These are phyloP conservation scores for Aspergillus funiculosus DNA, from an alignment of 495 filamentous ascomycete genomes.

Conservation along the genomic window DNA sequence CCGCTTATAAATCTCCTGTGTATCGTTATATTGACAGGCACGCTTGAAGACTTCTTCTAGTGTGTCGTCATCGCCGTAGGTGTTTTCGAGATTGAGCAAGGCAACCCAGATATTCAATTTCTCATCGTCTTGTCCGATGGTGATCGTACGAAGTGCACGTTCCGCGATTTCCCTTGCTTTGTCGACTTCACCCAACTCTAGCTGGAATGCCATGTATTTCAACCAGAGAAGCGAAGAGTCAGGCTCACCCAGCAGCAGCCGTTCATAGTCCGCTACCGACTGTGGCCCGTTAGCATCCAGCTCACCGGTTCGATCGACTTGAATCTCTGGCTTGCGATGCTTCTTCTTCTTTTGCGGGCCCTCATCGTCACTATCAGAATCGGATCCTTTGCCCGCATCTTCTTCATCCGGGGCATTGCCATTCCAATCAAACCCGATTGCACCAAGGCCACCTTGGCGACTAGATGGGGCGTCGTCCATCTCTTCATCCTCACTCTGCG, in stretches of 20 bases:
- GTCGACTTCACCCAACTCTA: slow-evolving; percentile 78
- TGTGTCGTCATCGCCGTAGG: slow-evolving; percentile 80
- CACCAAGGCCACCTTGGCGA: slow-evolving; percentile 56
- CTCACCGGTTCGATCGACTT: slow-evolving; percentile 81
- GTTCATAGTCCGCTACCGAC: slow-evolving; percentile 84
- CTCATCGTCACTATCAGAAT: slow-evolving; percentile 46
- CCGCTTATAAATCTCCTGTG: slow-evolving; percentile 82
- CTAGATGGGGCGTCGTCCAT: slow-evolving; percentile 22
- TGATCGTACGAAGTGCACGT: slow-evolving; percentile 81
- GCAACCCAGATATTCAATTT: slow-evolving; percentile 95
- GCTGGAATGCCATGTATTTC: slow-evolving; percentile 93
- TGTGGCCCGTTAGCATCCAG: slow-evolving; percentile 87
- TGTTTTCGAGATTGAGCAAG: slow-evolving; percentile 86
- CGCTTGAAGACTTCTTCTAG: slow-evolving; percentile 84
- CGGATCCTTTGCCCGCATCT: slow-evolving; percentile 35
- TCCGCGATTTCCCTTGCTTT: slow-evolving; percentile 84
- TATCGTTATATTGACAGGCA: slow-evolving; percentile 90
- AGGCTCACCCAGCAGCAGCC: slow-evolving; percentile 83
- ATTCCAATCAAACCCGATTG: slow-evolving; percentile 83
- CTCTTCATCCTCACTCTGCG: slow-evolving; percentile 31
- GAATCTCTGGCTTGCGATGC: slow-evolving; percentile 68
- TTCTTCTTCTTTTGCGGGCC: slow-evolving; percentile 69
- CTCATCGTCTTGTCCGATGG: slow-evolving; percentile 78
- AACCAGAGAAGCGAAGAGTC: slow-evolving; percentile 89
- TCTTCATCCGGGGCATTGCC: slow-evolving; percentile 50